phyloP scores from a whole-genome alignment of 202 grass and related monocot genomes.

The Eragrostis tef region DNA sequence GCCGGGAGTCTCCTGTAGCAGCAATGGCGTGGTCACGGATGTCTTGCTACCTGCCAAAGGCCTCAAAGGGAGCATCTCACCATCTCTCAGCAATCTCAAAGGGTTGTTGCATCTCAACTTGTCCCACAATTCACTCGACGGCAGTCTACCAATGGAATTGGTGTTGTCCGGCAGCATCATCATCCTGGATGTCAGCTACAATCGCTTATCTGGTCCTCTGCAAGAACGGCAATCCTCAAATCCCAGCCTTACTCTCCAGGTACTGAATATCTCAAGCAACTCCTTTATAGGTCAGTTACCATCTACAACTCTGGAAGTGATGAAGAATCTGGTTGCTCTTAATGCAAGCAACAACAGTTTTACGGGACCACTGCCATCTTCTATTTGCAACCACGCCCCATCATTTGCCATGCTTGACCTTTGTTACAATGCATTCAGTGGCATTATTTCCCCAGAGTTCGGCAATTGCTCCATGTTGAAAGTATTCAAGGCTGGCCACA shows the following conservation, averaged over 20 bases:
- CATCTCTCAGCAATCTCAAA: conserved; percentile 59
- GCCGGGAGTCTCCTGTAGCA: conserved; percentile 61
- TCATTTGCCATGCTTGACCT: conserved; percentile 55
- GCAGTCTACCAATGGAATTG: conserved; percentile 52
- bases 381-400: conserved; percentile 53
- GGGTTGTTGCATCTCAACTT: conserved; percentile 60
- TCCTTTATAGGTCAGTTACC: conserved; percentile 59
- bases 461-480: conserved; percentile 65
- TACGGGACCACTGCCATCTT: conserved; percentile 55
- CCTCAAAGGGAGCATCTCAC: conserved; percentile 51
- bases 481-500: conserved; percentile 59
- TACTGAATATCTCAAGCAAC: conserved; percentile 79
- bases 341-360: conserved; percentile 82
- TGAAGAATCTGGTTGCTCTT: conserved; percentile 62
- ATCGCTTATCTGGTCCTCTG: conserved; percentile 52
- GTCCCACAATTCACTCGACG: conserved; percentile 58
- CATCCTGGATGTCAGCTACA: conserved; percentile 75
- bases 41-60: conserved; percentile 57
- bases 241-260: conserved; percentile 52
- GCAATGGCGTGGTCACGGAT: conserved; percentile 40
- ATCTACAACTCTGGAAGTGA: conserved; percentile 33
- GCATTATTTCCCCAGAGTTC: conserved; percentile 51
- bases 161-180: conserved; percentile 54
- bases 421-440: conserved; percentile 61
- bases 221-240: conserved; percentile 33